Evolutionary conservation across 192 early-diverging fungal species (phyloP).

Genomic region (Coemansia sp.): DNA sequence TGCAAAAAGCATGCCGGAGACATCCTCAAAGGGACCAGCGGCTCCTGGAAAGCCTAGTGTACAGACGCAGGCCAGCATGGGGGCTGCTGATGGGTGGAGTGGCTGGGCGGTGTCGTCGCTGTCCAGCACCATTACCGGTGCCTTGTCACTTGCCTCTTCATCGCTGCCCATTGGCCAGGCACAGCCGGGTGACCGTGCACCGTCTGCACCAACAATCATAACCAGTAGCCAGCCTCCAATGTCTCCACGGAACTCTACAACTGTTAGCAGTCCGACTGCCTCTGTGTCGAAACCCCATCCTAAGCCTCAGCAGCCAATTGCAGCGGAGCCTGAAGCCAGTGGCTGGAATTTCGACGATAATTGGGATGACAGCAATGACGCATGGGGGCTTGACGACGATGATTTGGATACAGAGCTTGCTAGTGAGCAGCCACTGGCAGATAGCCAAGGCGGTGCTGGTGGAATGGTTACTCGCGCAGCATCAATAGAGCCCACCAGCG

Average conservation of each 20-base stretch:
- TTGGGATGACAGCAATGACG: slow-evolving; percentile 9
- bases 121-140: slow-evolving; percentile 52
- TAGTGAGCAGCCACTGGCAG: too few species aligned
- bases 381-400: slow-evolving; percentile 12
- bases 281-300: too few species aligned
- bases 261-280: slow-evolving; percentile 1
- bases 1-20: slow-evolving; percentile 69
- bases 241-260: neutral
- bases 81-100: slow-evolving; percentile 65
- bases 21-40: slow-evolving; percentile 37
- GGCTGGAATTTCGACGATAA: slow-evolving; percentile 43
- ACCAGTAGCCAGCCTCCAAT: neutral
- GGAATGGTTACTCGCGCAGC: neutral
- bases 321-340: neutral
- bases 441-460: neutral
- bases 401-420: slow-evolving; percentile 21
- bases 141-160: slow-evolving; percentile 32
- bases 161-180: slow-evolving; percentile 22
- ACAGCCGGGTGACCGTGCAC: slow-evolving; percentile 4
- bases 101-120: slow-evolving; percentile 88
- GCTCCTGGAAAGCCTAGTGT: slow-evolving; percentile 9
- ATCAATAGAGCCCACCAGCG: neutral
- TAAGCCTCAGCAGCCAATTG: neutral
- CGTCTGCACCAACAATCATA: neutral
- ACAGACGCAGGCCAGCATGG: slow-evolving; percentile 32